Conservation (phyloP, 495 filamentous ascomycete genomes). For the Xylaria flabelliformis region DNA sequence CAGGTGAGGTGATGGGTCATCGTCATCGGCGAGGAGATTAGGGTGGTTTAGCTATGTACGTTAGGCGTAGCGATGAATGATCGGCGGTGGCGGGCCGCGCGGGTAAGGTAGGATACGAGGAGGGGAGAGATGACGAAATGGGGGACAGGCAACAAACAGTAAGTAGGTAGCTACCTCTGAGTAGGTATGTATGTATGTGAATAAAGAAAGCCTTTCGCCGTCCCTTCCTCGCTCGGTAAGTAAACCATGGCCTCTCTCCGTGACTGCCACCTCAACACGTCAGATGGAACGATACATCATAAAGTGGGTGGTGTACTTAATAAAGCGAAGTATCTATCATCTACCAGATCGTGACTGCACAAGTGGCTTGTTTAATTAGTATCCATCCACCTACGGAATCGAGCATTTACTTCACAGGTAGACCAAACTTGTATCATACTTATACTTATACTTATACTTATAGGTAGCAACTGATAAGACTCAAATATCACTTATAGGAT, state of each 20-base stretch:
- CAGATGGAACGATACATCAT: background rate
- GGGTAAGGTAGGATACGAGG: background rate
- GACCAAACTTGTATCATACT: background rate
- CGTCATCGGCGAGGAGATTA: background rate
- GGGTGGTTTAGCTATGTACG: background rate
- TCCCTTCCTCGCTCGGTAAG: background rate
- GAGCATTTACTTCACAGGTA: background rate
- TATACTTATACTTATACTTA: background rate
- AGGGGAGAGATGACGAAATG: slow-evolving; percentile 13
- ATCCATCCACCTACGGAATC: background rate
- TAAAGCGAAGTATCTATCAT: background rate
- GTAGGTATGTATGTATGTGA: too few relatives aligned
- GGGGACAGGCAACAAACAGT: background rate
- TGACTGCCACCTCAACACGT: background rate
- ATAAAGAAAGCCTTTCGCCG: background rate
- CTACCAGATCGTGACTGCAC: background rate
- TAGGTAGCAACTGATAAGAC: background rate
- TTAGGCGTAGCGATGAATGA: background rate
- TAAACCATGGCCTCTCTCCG: background rate
- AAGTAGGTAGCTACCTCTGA: too few relatives aligned
- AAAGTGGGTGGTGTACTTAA: background rate
- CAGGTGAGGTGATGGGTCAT: background rate
- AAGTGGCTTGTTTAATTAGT: background rate
- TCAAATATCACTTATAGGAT: too few relatives aligned
- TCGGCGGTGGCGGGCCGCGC: slow-evolving; percentile 1